phyloP scores from a whole-genome alignment of 73 alveolate genomes.

The Urostyla sp. region DNA sequence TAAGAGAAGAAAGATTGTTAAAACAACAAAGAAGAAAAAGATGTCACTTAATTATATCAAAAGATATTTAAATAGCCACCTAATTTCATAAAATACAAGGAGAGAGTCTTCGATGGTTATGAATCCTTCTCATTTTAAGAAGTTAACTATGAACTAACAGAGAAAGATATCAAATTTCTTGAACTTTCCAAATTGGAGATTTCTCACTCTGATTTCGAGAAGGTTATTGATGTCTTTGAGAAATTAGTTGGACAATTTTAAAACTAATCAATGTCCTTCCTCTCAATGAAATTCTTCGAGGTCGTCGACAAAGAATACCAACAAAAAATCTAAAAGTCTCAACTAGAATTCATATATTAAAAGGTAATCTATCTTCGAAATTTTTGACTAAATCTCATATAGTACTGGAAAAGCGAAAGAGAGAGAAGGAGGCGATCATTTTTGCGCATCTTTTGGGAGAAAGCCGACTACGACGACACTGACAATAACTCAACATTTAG shows the following conservation, averaged over 20 bases:
- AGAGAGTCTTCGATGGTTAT: constrained; percentile 37
- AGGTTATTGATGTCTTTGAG: constrained; percentile 45
- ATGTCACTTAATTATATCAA: not conserved
- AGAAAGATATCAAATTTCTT: constrained; percentile 27
- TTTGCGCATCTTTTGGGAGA: constrained; percentile 48
- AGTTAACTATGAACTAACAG: constrained; percentile 21
- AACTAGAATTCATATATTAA: constrained; percentile 16
- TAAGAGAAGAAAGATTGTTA: not conserved
- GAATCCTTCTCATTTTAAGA: constrained; percentile 38
- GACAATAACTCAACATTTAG: constrained; percentile 27
- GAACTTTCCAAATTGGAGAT: not conserved
- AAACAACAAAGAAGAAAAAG: not conserved
- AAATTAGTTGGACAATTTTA: constrained; percentile 5
- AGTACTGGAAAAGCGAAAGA: constrained; percentile 52
- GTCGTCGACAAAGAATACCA: constrained; percentile 5
- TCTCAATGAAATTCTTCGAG: not conserved
- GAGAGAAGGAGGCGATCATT: constrained; percentile 40
- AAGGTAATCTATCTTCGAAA: not conserved
- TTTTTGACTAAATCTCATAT: not conserved
- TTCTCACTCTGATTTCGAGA: constrained; percentile 12
- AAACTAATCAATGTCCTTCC: not conserved
- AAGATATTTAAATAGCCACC: constrained; percentile 23
- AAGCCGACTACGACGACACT: constrained; percentile 34
- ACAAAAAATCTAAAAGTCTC: not conserved
- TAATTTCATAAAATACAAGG: constrained; percentile 30